Conservation (phyloP, 1,284 basidiomycete genomes). For the Chiua sp. region DNA sequence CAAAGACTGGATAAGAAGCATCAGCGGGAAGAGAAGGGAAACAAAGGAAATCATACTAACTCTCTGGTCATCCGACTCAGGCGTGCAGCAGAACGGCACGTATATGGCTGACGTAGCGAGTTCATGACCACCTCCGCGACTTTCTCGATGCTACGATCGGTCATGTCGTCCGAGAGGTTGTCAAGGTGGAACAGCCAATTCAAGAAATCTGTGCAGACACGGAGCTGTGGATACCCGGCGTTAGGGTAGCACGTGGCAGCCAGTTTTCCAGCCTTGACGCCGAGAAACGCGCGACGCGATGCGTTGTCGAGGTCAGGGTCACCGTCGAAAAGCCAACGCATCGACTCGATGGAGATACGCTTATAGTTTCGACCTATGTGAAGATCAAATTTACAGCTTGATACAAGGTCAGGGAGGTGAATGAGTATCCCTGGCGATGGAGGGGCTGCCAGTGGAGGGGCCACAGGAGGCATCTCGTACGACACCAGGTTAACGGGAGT, state of each 20-base stretch:
- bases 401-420: too few relatives aligned
- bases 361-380: conserved; percentile 38
- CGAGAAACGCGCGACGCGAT: conserved; percentile 61
- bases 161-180: conserved; percentile 68
- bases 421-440: too few relatives aligned
- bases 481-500: too few relatives aligned
- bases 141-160: conserved; percentile 50
- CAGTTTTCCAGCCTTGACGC: conserved; percentile 64
- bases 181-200: conserved; percentile 66
- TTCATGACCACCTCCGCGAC: conserved; percentile 61
- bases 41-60: conserved; percentile 34
- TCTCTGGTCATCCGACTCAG: conserved; percentile 60
- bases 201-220: conserved; percentile 63
- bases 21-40: background rate
- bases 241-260: conserved; percentile 63
- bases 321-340: conserved; percentile 66
- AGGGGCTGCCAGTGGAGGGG: too few relatives aligned
- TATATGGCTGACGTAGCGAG: conserved; percentile 54
- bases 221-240: conserved; percentile 56
- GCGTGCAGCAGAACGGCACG: conserved; percentile 43
- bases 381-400: too few relatives aligned
- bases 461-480: too few relatives aligned
- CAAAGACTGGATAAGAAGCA: conserved; percentile 49
- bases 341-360: conserved; percentile 62
- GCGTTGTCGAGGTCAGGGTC: conserved; percentile 54